These are phyloP conservation scores for Kwoniella sp. DNA, from an alignment of 768 basidiomycete genomes.

Conservation along the genomic window DNA sequence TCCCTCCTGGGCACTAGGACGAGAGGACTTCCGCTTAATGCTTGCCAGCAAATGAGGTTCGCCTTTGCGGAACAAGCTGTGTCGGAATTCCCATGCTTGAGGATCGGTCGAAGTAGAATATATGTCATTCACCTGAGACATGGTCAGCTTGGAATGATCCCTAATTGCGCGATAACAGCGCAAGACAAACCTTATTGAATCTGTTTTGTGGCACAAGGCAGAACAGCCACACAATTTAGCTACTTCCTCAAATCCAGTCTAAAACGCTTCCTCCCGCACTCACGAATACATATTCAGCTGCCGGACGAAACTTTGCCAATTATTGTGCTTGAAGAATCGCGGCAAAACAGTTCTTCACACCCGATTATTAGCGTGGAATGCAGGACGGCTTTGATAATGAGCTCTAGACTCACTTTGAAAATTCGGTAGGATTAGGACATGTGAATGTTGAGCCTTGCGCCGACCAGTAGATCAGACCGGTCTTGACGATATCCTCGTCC, in stretches of 20 bases:
- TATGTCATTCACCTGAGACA: slow-evolving; percentile 51
- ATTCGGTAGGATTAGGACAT: slow-evolving; percentile 54
- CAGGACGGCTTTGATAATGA: not conserved
- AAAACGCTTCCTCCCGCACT: too few relatives aligned
- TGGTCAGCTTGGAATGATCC: slow-evolving; percentile 9
- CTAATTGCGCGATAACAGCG: not conserved
- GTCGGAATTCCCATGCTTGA: slow-evolving; percentile 55
- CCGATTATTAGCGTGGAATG: not conserved
- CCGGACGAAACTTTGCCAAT: slow-evolving; percentile 87
- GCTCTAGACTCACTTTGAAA: slow-evolving; percentile 49
- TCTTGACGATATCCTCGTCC: slow-evolving; percentile 46
- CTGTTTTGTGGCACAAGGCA: slow-evolving; percentile 11
- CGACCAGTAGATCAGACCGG: slow-evolving; percentile 53
- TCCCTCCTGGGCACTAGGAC: slow-evolving; percentile 29
- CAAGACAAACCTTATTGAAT: slow-evolving; percentile 47
- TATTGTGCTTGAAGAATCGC: slow-evolving; percentile 96
- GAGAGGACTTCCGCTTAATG: slow-evolving; percentile 52
- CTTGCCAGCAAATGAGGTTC: slow-evolving; percentile 50
- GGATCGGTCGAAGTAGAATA: slow-evolving; percentile 47
- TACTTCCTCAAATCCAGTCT: not conserved
- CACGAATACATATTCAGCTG: slow-evolving; percentile 94
- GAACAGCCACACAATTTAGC: not conserved
- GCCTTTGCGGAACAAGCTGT: slow-evolving; percentile 54
- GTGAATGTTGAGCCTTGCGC: slow-evolving; percentile 51
- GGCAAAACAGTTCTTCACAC: slow-evolving; percentile 65